Evolutionary conservation across 192 early-diverging fungal genomes (phyloP), one percentile per base, ranked within the genome.

Genomic region (Glomus cerebriforme): DNA sequence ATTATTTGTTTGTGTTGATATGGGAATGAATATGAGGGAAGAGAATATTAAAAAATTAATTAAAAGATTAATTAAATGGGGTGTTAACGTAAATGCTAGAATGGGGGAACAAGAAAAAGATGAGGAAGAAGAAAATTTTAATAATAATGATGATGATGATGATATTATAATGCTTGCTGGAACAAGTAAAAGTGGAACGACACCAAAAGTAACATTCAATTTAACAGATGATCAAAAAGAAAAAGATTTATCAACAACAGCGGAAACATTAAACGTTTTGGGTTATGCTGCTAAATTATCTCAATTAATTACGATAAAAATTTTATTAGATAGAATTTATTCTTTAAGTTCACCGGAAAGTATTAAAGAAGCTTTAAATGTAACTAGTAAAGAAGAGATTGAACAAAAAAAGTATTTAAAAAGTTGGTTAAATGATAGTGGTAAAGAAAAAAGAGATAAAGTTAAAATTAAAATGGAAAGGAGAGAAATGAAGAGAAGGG

Each of bases 281-380:
- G 37, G 31, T 24, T 68, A 68, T 24, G 66, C 66, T 0, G 66
- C 35, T 43, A 31, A 68, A 68, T 68, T 68, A 68, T 39, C 31
- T 26, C 31, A 24, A 68, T 37, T 39, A 39, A 29, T 26, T 39
- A 68, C n/a, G 0, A 37, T 68, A n/a, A 68, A 68, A 43, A 37
- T 68, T 22, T 37, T 68, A 22, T 68, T 68, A 10, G 32, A 68
- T 22, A 68, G 66, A n/a, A 68, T 68, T 68, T 68, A 68, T 68
- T 19, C 31, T 39, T 22, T 68, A n/a, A 68, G 66, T 68, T 19
- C 31, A 37, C 17, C 32, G 1, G 32, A 35, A 24, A 68, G 66
- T 37, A 68, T 68, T n/a, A 39, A 39, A 22, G 66, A 31, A 39
- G 66, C 66, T n/a, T 68, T 68, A 68, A 68, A 68, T 24, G 66